Evolutionary conservation across 495 filamentous ascomycete genomes (phyloP), one percentile per base, ranked within the genome.

Genomic region (Daldinia childiae): DNA sequence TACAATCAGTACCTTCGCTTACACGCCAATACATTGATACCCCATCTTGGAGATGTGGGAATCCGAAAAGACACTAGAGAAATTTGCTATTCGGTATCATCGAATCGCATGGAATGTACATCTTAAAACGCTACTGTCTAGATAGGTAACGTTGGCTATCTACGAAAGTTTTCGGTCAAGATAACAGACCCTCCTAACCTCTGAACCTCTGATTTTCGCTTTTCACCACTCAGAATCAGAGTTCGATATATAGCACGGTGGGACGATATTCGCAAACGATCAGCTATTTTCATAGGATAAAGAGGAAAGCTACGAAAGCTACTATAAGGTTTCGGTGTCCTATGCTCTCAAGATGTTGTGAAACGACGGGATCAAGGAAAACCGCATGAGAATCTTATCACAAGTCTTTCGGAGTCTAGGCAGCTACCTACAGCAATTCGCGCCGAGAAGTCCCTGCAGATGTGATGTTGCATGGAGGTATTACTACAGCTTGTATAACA

Each of bases 361-460:
- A 30, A 61, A 73, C 70, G 21, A 34, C 61, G 21, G 56, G 60
- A 60, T 34, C 45, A 58, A 45, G 64, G 41, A 61, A 68, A 52
- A 36, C 65, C 70, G 61, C 57, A 65, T 65, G 54, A 27, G 41
- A 58, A 48, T 55, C 41, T 56, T 32, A 69, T 69, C 70, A 69
- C 65, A 62, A 24, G 62, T 58, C 52, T 52, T 58, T n/a, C 45
- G 27, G 50, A 54, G n/a, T 26, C 51, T 56, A 66, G 70, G 30
- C 45, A 38, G 29, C 34, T 39, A 54, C 6, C 11, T 21, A 61
- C 21, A 11, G 8, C 19, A 39, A 1, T 19, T 58, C 21, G 39
- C 32, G 24, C 55, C 17, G 32, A 8, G 64, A 48, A 56, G 64
- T 50, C 64, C 70, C 41, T 73, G 56, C 54, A 72, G 58, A 51